Percentiles rank a stretch among this genome's conserved stretches.
Conservation (phyloP, 768 basidiomycete species). For the Termitomyces sp. region DNA sequence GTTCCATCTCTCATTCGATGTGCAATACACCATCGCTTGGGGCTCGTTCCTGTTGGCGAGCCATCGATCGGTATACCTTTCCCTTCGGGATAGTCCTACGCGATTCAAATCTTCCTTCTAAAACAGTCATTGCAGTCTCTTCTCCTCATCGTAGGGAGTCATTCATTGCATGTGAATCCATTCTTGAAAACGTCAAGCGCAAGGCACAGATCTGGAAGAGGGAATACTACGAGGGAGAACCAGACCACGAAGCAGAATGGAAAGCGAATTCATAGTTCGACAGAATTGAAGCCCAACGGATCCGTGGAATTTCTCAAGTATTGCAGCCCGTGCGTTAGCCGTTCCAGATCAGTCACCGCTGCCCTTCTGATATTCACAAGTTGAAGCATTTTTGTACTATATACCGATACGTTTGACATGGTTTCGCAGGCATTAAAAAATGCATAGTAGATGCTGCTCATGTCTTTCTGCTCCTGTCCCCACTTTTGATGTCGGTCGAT, state of each 20-base stretch:
- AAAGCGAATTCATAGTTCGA: slow-evolving; percentile 51
- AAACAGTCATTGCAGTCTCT: slow-evolving; percentile 73
- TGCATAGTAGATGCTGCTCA: not conserved
- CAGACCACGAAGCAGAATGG: slow-evolving; percentile 65
- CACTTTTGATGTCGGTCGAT: slow-evolving; percentile 3
- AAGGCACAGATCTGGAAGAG: slow-evolving; percentile 91
- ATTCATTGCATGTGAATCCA: slow-evolving; percentile 74
- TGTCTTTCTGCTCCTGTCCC: not conserved
- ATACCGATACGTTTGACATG: not conserved
- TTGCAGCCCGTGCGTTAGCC: not conserved
- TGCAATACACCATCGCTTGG: slow-evolving; percentile 74
- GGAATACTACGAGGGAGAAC: slow-evolving; percentile 78
- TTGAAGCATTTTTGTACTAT: not conserved
- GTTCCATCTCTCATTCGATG: slow-evolving; percentile 50
- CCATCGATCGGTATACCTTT: slow-evolving; percentile 60
- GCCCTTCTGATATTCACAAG: not conserved
- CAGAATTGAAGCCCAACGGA: not conserved
- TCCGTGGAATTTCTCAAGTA: not conserved
- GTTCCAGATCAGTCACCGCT: not conserved
- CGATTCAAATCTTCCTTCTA: not conserved
- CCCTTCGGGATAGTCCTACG: not conserved
- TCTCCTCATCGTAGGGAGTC: slow-evolving; percentile 83
- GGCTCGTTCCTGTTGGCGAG: slow-evolving; percentile 73
- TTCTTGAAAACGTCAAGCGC: slow-evolving; percentile 84
- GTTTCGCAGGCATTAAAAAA: not conserved